Percentiles rank a stretch among this genome's conserved stretches.
phyloP scores from a whole-genome alignment of 208 protist genomes.

The Sergeia podlipaevii region DNA sequence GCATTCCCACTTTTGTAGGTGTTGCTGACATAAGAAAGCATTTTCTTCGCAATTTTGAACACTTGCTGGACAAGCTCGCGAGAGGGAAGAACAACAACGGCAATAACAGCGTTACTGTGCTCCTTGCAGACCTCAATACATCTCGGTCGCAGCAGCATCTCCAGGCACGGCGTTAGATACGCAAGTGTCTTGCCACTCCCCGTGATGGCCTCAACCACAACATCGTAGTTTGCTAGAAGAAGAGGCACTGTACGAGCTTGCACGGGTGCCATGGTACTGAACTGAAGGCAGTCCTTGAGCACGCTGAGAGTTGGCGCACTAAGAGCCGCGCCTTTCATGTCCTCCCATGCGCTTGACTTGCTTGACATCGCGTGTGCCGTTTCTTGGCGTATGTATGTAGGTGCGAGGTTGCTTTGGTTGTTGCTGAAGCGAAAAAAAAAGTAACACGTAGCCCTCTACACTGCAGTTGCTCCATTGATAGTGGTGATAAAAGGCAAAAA shows the following conservation, averaged over 20 bases:
- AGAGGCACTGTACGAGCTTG: constrained; percentile 91
- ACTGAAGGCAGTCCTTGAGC: constrained; percentile 61
- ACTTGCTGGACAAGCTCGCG: constrained; percentile 95
- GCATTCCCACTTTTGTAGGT: constrained; percentile 35
- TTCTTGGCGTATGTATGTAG: no score
- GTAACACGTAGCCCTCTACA: no score
- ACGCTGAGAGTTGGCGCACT: constrained; percentile 55
- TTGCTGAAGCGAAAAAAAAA: no score
- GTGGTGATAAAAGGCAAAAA: no score
- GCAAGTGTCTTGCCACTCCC: constrained; percentile 95
- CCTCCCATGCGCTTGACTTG: constrained; percentile 64
- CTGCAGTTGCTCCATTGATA: no score
- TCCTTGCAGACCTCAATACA: constrained; percentile 39
- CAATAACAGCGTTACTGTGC: constrained; percentile 73
- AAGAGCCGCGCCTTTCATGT: constrained; percentile 78
- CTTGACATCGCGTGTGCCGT: no score
- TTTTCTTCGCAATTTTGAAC: constrained; percentile 64
- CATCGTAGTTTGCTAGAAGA: constrained; percentile 88
- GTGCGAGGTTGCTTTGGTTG: no score
- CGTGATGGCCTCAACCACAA: constrained; percentile 93
- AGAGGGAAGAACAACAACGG: constrained; percentile 89
- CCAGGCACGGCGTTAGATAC: constrained; percentile 87
- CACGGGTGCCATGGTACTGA: constrained; percentile 88
- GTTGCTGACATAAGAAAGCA: constrained; percentile 66
- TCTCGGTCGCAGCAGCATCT: constrained; percentile 75